Evolutionary conservation across 1,139 yeast genomes (phyloP).

Genomic region (Saccharomycopsis phalli): DNA sequence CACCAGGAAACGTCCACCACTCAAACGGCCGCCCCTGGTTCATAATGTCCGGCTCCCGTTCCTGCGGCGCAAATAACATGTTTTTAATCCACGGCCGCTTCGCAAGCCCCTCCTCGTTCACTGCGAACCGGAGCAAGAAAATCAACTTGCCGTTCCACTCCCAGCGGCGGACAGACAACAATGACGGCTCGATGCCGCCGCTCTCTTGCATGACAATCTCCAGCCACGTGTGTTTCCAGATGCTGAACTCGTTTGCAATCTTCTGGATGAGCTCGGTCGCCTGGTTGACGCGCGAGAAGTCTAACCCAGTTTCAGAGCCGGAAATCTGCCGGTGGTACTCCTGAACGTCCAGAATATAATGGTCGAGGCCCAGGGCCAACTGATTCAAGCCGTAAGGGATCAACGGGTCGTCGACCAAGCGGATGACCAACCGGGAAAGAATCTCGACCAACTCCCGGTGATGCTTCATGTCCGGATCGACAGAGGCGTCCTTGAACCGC

Average conservation of each 20-base stretch:
- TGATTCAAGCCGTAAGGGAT: conserved; percentile 58
- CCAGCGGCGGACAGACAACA: conserved; percentile 64
- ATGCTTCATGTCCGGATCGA: conserved; percentile 50
- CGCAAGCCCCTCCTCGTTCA: conserved; percentile 40
- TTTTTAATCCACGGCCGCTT: conserved; percentile 63
- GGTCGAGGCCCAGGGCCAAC: conserved; percentile 38
- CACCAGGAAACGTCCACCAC: conserved; percentile 68
- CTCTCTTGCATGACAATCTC: conserved; percentile 31
- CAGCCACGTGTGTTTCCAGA: conserved; percentile 43
- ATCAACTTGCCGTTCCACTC: conserved; percentile 67
- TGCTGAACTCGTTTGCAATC: conserved; percentile 33
- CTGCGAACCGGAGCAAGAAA: conserved; percentile 45
- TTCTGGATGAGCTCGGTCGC: conserved; percentile 30
- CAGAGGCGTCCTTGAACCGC: conserved; percentile 36
- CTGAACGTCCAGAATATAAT: conserved; percentile 42
- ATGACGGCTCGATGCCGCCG: conserved; percentile 56
- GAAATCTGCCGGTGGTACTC: conserved; percentile 30
- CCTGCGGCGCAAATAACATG: conserved; percentile 61
- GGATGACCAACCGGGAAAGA: conserved; percentile 43
- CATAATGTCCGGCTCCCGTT: conserved; percentile 40
- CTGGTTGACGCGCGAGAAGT: conserved; percentile 26
- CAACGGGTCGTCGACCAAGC: conserved; percentile 63
- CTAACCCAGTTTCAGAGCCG: conserved; percentile 23
- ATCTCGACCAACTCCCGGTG: conserved; percentile 53
- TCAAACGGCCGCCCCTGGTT: conserved; percentile 29